Percentiles rank a stretch among this genome's conserved stretches.
Conservation (phyloP, 176 grass and related monocot genomes). For the Oryza brachyantha region DNA sequence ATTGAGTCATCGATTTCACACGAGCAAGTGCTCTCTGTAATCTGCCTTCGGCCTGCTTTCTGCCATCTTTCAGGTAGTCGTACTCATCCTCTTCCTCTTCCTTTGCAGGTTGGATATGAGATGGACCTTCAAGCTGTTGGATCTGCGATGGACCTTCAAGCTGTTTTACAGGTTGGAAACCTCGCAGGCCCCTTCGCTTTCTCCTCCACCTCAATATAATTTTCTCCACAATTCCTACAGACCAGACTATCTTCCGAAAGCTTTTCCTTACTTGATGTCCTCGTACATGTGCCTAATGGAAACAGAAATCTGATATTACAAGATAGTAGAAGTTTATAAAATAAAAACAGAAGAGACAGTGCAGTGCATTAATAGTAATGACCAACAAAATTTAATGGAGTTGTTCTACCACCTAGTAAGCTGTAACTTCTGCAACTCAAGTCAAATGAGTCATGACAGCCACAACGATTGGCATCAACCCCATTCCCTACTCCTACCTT, state of each 20-base stretch:
- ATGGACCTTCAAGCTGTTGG: constrained; percentile 56
- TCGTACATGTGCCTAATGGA: constrained; percentile 82
- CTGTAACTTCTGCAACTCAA: constrained; percentile 3
- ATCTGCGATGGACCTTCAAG: constrained; percentile 55
- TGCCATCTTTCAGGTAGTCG: constrained; percentile 85
- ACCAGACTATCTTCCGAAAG: constrained; percentile 79
- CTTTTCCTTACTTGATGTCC: constrained; percentile 92
- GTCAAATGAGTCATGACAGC: background rate
- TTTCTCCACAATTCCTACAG: constrained; percentile 89
- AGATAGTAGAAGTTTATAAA: background rate
- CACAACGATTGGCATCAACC: background rate
- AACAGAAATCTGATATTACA: background rate
- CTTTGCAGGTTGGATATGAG: constrained; percentile 50
- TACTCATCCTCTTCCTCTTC: constrained; percentile 63
- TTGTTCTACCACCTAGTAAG: background rate
- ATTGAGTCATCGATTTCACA: constrained; percentile 96
- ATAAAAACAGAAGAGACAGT: background rate
- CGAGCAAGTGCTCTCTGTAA: constrained; percentile 79
- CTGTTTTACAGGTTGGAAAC: constrained; percentile 62
- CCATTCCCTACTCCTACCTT: background rate
- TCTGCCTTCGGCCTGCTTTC: constrained; percentile 86
- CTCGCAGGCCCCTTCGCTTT: constrained; percentile 68
- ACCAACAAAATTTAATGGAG: background rate
- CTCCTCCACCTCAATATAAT: constrained; percentile 92
- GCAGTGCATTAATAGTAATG: background rate